These are phyloP conservation scores for Blumeriella jaapii DNA, from an alignment of 2,329 filamentous ascomycete genomes.

Conservation along the genomic window DNA sequence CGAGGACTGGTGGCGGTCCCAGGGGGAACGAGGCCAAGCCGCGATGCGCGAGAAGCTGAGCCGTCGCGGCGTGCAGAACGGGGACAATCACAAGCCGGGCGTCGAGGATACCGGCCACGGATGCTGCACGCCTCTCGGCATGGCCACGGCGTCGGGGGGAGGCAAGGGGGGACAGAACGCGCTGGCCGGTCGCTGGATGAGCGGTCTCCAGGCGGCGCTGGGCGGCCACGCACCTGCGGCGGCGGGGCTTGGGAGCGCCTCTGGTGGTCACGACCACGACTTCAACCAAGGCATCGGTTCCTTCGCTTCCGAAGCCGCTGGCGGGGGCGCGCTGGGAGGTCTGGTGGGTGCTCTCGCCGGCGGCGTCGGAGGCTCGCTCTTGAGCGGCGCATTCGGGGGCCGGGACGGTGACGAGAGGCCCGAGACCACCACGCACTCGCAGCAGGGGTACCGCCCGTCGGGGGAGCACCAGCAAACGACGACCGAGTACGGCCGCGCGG, in stretches of 20 bases:
- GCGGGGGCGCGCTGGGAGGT: conserved; percentile 55
- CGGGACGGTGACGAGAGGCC: conserved; percentile 30
- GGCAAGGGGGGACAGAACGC: conserved; percentile 35
- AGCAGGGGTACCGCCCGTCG: conserved; percentile 29
- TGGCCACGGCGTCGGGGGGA: conserved; percentile 54
- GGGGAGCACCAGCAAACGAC: conserved; percentile 47
- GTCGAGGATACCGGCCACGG: conserved; percentile 79
- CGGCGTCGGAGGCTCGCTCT: conserved; percentile 51
- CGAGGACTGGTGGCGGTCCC: conserved; percentile 68
- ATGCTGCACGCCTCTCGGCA: conserved; percentile 60
- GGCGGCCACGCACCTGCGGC: conserved; percentile 15
- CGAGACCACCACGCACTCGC: conserved; percentile 39
- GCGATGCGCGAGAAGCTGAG: conserved; percentile 65
- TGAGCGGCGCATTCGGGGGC: conserved; percentile 46
- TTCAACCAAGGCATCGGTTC: conserved; percentile 33
- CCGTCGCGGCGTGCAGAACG: conserved; percentile 63
- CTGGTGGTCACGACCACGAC: conserved; percentile 17
- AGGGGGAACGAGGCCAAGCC: conserved; percentile 49
- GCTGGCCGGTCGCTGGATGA: conserved; percentile 45
- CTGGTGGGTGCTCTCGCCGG: conserved; percentile 59
- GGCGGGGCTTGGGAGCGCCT: conserved; percentile 16
- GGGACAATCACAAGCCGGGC: conserved; percentile 78
- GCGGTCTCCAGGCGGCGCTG: conserved; percentile 42
- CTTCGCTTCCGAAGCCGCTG: conserved; percentile 46
- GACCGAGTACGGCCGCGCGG: conserved; percentile 47